phyloP scores from a whole-genome alignment of 2,329 filamentous ascomycete species.

The Elsinoe arachidis region DNA sequence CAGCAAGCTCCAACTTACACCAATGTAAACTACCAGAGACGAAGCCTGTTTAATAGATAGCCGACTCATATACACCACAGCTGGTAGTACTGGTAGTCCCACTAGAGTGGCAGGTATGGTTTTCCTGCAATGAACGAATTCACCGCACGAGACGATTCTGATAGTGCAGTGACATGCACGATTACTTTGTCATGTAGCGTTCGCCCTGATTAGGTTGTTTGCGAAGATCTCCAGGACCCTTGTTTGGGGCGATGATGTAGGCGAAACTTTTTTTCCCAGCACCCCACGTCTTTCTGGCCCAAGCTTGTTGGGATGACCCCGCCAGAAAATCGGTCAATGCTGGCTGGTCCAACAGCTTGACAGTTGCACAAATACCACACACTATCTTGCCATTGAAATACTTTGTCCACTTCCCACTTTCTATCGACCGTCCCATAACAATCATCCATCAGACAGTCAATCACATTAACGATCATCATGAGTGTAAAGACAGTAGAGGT shows the following conservation, averaged over 20 bases:
- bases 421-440: conserved; percentile 3
- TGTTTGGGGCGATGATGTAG: conserved; percentile 5
- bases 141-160: no score
- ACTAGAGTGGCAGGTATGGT: no score
- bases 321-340: conserved; percentile 1
- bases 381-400: not conserved
- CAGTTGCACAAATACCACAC: not conserved
- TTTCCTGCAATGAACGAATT: no score
- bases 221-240: not conserved
- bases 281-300: conserved; percentile 7
- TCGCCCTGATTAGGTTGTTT: not conserved
- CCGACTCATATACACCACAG: no score
- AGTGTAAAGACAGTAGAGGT: conserved; percentile 70
- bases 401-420: not conserved
- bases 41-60: no score
- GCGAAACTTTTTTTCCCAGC: not conserved
- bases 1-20: no score
- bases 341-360: not conserved
- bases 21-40: no score
- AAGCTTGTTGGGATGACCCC: conserved; percentile 13
- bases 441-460: not conserved
- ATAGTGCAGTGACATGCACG: no score
- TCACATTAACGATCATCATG: conserved; percentile 44
- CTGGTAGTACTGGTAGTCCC: no score
- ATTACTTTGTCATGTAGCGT: no score